Base-by-base conservation (phyloP, 73 alveolate species). In the Tetrahymena elliotti region DNA sequence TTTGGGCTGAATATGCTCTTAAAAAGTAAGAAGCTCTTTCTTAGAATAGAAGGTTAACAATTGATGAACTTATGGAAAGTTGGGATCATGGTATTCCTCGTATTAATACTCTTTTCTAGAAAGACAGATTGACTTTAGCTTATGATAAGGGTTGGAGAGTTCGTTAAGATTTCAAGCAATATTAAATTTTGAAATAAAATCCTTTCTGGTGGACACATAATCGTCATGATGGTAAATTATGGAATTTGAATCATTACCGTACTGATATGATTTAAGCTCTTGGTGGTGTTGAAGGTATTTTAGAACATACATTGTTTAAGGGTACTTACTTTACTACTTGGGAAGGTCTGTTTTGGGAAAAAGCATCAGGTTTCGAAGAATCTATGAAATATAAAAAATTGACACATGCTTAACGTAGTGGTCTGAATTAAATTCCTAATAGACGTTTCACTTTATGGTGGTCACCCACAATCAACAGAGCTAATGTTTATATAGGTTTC, bases 181-280 rank as follows among this genome's bases (percentile, higher is more conserved):
- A 96, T 96, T 99, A 98, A 95, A 98, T 98, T 94, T 97, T 98
- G 93, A 98, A 98, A 96, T 97, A 98, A 95, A 99, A 99, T 95
- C 99, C 99, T 47, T 99, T 99, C 98, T 99, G 99, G 99, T 99
- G 99, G 99, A 99, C 99, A 16, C 99, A 99, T 97, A 99, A 99
- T 92, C 98, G 99, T 95, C 99, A 99, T 95, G 99, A 99, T 95
- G 99, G 99, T 35, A 99, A 99, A 97, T 97, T 99, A 92, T 99
- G 99, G 99, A 99, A 99, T 97, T 97, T 99, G 84, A 99, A 99
- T 98, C 99, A 99, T 97, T 99, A 99, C 97, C 97, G 99, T 68
- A 99, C 99, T 88, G 99, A 99, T 98, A 99, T 99, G 99, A 99
- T 99, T 83, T 99, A 99, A 95, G 99, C 99, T 11, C 96, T 98